phyloP scores from a whole-genome alignment of 768 basidiomycete genomes.

The Calocera cornea region DNA sequence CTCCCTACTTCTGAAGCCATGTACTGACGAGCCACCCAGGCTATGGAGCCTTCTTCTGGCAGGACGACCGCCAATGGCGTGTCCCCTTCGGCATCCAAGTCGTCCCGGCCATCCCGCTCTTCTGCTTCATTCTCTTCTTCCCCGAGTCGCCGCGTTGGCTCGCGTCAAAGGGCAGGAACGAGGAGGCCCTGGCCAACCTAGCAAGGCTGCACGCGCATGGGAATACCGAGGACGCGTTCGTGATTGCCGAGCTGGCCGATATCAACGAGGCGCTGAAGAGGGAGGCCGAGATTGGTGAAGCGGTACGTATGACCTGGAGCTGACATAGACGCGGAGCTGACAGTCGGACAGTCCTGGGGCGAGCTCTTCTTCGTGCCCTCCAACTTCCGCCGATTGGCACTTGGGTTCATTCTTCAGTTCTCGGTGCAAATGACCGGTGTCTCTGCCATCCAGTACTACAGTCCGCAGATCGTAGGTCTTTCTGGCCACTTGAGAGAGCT shows the following conservation, averaged over 20 bases:
- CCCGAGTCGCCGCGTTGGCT: slow-evolving; percentile 46
- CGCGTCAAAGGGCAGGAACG: slow-evolving; percentile 37
- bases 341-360: slow-evolving; percentile 18
- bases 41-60: slow-evolving; percentile 18
- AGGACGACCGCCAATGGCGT: slow-evolving; percentile 36
- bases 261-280: slow-evolving; percentile 30
- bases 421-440: slow-evolving; percentile 51
- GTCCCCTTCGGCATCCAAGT: slow-evolving; percentile 33
- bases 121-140: slow-evolving; percentile 37
- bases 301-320: slow-evolving; percentile 23
- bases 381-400: slow-evolving; percentile 35
- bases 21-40: not conserved
- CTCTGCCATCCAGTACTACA: slow-evolving; percentile 44
- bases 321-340: not conserved
- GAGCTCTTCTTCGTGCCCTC: slow-evolving; percentile 31
- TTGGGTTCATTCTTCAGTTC: slow-evolving; percentile 39
- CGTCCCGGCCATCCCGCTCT: slow-evolving; percentile 36
- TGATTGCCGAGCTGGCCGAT: slow-evolving; percentile 35
- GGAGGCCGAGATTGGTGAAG: slow-evolving; percentile 28
- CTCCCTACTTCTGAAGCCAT: too few relatives aligned
- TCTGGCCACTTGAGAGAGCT: slow-evolving; percentile 17
- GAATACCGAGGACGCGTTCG: slow-evolving; percentile 35
- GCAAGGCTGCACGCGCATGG: slow-evolving; percentile 42
- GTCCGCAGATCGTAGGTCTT: slow-evolving; percentile 26
- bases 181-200: slow-evolving; percentile 34